Evolutionary conservation across 2,329 filamentous ascomycete species (phyloP).

Genomic region (Westerdykella ornata): DNA sequence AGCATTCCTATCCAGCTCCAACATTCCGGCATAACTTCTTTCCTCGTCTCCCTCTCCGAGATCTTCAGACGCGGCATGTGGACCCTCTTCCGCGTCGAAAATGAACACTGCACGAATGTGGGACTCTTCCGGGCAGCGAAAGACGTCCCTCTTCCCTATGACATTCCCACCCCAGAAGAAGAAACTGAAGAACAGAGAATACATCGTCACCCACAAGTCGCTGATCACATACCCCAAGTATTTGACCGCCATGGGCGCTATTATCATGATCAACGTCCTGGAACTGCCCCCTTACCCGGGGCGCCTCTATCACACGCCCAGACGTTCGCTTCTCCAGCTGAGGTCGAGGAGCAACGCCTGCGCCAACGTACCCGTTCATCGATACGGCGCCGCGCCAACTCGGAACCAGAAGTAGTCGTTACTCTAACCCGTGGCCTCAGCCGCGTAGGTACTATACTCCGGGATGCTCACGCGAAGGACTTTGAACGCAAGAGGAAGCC

Average conservation of each 20-base stretch:
- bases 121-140: constrained; percentile 81
- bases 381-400: constrained; percentile 16
- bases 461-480: constrained; percentile 80
- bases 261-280: background rate
- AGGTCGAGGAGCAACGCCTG: constrained; percentile 1
- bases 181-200: constrained; percentile 28
- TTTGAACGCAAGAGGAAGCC: constrained; percentile 71
- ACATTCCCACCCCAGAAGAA: constrained; percentile 32
- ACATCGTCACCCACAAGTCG: constrained; percentile 1
- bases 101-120: constrained; percentile 76
- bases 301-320: constrained; percentile 1
- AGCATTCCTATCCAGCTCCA: constrained; percentile 71
- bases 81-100: constrained; percentile 85
- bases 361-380: constrained; percentile 9
- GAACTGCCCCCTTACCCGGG: background rate
- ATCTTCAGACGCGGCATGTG: constrained; percentile 74
- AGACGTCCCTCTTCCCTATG: constrained; percentile 81
- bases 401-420: constrained; percentile 16
- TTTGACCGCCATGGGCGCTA: constrained; percentile 18
- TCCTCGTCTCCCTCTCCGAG: constrained; percentile 68
- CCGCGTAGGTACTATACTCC: constrained; percentile 63
- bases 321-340: constrained; percentile 8
- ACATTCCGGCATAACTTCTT: constrained; percentile 71
- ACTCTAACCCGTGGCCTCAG: constrained; percentile 41
- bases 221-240: constrained; percentile 37